Conservation (phyloP, 345 rosid species). For the Carallia pectinifolia region DNA sequence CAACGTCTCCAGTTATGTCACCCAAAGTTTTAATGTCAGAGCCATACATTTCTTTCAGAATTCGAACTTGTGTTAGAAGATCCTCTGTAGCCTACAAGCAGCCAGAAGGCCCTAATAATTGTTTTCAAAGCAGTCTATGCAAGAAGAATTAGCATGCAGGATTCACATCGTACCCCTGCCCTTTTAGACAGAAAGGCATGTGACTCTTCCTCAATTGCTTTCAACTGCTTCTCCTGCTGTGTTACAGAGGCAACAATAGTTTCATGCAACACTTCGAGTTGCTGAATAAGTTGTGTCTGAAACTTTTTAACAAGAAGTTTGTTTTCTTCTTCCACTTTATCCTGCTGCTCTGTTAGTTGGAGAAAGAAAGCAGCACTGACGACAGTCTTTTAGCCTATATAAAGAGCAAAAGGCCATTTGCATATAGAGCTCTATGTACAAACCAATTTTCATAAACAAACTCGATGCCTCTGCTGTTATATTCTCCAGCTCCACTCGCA, state of each 20-base stretch:
- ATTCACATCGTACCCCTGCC: background rate
- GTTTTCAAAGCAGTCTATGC: background rate
- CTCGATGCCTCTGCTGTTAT: background rate
- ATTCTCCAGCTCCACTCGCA: background rate
- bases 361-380: background rate
- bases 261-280: background rate
- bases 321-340: background rate
- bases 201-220: background rate
- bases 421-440: background rate
- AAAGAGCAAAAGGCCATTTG: background rate
- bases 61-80: background rate
- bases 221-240: background rate
- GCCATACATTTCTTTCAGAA: background rate
- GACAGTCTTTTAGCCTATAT: background rate
- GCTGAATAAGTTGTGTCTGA: background rate
- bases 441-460: background rate
- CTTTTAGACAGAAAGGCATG: background rate
- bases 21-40: background rate
- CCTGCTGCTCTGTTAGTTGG: background rate
- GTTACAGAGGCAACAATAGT: background rate
- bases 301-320: background rate
- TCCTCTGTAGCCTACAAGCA: background rate
- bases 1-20: background rate
- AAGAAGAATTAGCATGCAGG: background rate
- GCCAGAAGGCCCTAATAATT: background rate